Base-by-base conservation (phyloP, 768 basidiomycete species). In the Nevesoporus exiguus region DNA sequence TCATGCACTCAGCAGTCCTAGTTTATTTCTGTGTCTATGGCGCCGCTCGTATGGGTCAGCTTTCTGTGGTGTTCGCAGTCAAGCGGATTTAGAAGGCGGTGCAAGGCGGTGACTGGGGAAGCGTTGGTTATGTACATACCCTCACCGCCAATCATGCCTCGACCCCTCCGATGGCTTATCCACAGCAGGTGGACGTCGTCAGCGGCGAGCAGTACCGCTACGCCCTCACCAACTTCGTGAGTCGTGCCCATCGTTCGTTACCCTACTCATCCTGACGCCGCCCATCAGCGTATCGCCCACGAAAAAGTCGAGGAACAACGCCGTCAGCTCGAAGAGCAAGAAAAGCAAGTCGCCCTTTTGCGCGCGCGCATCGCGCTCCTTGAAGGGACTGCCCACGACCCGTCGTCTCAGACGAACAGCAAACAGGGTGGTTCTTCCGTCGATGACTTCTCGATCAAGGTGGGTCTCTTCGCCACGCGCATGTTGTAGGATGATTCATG, bases 381-480 rank as follows among this genome's bases (percentile, higher is more conserved):
- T 22, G 52, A 94, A 70, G 92, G 90, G 13, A 54, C 55, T 31
- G 76, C 80, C 14, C 66, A 76, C 31, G 75, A 77, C 27, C 60
- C 72, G 37, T 73, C 72, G 40, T 72, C 71, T 49, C 47, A 49
- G 36, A 44, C 62, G 17, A 40, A 51, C 21, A 15, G 48, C 11
- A 72, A 65, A 19, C 78, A 76, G 42, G 79, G 81, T 55, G 81
- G 82, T 24, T 83, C 79, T 63, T 85, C 88, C 0, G 78, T 92
- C 43, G 91, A 92, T 64, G 90, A 94, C 67, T 93, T 92, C 70
- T 91, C 90, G 5, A 92, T 94, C 74, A 88, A 84, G 77, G 90
- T 87, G 49, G 15, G 80, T 66, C 6, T 50, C 29, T 19, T 19
- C 21, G 1, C 5, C 5, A 22, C 7, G 8, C 17, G 3, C 13